Evolutionary conservation across 2,329 filamentous ascomycete species (phyloP).

Genomic region (Exophiala bonariae): DNA sequence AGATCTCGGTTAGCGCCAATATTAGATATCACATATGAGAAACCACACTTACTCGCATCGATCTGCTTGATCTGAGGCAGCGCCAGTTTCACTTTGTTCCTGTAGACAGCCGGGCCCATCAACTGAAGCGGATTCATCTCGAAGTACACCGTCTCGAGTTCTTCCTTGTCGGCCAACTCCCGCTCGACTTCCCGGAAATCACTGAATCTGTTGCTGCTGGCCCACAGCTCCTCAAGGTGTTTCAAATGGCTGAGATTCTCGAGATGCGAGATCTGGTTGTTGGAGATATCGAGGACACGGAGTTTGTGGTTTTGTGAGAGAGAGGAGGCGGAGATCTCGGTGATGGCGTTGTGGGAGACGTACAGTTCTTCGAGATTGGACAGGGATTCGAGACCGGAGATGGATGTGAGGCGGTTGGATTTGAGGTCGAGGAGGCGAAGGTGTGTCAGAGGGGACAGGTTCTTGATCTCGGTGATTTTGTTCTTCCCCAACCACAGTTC

Average conservation of each 20-base stretch:
- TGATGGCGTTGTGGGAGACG: constrained; percentile 90
- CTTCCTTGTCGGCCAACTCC: constrained; percentile 73
- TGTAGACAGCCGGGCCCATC: constrained; percentile 76
- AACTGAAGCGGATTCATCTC: constrained; percentile 90
- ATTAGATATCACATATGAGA: neutral
- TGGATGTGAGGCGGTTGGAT: constrained; percentile 82
- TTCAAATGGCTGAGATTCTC: constrained; percentile 67
- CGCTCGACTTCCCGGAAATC: constrained; percentile 80
- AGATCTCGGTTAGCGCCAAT: neutral
- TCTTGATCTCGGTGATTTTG: constrained; percentile 81
- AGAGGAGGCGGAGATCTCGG: constrained; percentile 63
- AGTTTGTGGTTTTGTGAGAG: constrained; percentile 68
- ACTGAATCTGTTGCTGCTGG: constrained; percentile 78
- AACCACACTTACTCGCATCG: constrained; percentile 79
- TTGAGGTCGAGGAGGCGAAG: constrained; percentile 90
- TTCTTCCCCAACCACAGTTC: constrained; percentile 96
- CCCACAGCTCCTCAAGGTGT: constrained; percentile 89
- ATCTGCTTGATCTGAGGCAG: constrained; percentile 89
- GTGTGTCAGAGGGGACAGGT: constrained; percentile 72
- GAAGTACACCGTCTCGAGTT: constrained; percentile 88
- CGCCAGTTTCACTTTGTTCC: constrained; percentile 88
- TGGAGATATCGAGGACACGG: constrained; percentile 81
- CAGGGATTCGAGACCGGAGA: constrained; percentile 73
- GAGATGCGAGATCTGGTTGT: constrained; percentile 78
- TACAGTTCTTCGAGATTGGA: constrained; percentile 87